These are phyloP conservation scores for Carex parvula DNA, from an alignment of 176 grass and related monocot species.

Conservation along the genomic window DNA sequence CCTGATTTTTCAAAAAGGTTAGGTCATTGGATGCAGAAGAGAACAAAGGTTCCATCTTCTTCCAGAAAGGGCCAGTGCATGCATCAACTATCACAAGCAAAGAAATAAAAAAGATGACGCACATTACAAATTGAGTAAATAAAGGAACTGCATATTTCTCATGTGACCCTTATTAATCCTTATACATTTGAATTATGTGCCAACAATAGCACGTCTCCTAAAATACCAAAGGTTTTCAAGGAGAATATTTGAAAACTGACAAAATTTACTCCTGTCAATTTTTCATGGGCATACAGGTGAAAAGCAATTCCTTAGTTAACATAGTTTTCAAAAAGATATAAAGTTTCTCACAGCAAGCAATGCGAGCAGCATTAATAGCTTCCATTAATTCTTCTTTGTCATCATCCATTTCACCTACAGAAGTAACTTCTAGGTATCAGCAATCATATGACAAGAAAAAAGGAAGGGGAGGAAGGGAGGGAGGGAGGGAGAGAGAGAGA, in stretches of 20 bases:
- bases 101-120: background rate
- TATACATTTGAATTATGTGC: background rate
- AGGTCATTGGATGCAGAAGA: conserved; percentile 51
- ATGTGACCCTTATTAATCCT: background rate
- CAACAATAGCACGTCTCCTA: background rate
- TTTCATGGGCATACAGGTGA: background rate
- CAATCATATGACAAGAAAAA: background rate
- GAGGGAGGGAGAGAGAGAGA: conserved; percentile 6
- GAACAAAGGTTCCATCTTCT: conserved; percentile 84
- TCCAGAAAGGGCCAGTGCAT: conserved; percentile 70
- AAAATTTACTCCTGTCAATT: background rate
- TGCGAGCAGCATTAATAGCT: conserved; percentile 68
- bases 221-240: background rate
- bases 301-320: background rate
- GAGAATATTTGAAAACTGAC: background rate
- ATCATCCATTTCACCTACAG: conserved; percentile 68
- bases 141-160: conserved; percentile 21
- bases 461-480: background rate
- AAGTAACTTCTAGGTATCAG: conserved; percentile 6
- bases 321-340: background rate
- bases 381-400: conserved; percentile 73
- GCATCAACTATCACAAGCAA: conserved; percentile 43
- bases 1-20: conserved; percentile 71
- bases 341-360: conserved; percentile 46
- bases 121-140: background rate